A percentile compares a stretch with the other conserved stretches of the same genome.
These are phyloP conservation scores for Cladophialophora immunda DNA, from an alignment of 2,329 filamentous ascomycete species.

Conservation along the genomic window DNA sequence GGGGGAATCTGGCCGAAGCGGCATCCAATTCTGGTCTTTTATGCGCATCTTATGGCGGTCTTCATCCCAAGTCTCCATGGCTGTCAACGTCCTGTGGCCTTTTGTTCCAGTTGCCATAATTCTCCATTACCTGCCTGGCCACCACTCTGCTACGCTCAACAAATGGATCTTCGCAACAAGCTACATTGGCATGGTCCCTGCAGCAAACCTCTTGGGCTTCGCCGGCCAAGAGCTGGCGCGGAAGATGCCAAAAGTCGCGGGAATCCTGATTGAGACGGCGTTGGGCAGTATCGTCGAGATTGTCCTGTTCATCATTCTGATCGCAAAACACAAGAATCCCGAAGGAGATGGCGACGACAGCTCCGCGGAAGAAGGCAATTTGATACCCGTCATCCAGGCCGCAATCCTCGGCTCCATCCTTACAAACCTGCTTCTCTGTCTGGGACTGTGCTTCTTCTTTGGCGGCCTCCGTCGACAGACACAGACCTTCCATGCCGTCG, in stretches of 20 bases:
- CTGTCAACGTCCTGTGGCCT: slow-evolving; percentile 77
- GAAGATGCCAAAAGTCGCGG: slow-evolving; percentile 76
- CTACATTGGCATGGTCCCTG: slow-evolving; percentile 79
- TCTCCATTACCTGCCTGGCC: slow-evolving; percentile 64
- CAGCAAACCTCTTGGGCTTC: slow-evolving; percentile 78
- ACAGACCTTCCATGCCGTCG: slow-evolving; percentile 73
- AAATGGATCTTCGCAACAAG: slow-evolving; percentile 73
- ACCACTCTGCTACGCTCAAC: slow-evolving; percentile 48
- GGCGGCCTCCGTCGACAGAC: slow-evolving; percentile 79
- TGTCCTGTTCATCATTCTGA: slow-evolving; percentile 79
- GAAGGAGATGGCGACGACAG: slow-evolving; percentile 20
- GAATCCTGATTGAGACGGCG: slow-evolving; percentile 58
- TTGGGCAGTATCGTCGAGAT: slow-evolving; percentile 81
- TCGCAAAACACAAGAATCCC: slow-evolving; percentile 59
- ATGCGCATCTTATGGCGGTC: slow-evolving; percentile 70
- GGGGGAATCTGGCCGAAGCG: slow-evolving; percentile 73
- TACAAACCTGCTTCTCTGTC: slow-evolving; percentile 71
- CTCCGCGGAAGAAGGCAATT: slow-evolving; percentile 41
- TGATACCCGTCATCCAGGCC: slow-evolving; percentile 75
- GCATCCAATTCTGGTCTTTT: slow-evolving; percentile 71
- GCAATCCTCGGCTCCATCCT: slow-evolving; percentile 82
- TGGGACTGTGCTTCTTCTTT: slow-evolving; percentile 93
- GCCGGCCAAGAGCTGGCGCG: slow-evolving; percentile 74
- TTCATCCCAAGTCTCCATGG: slow-evolving; percentile 68
- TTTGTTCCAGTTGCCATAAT: slow-evolving; percentile 75